Evolutionary conservation across 805 yeast species (phyloP), one percentile per base, ranked within the genome.

Genomic region (Kazachstania martiniae): DNA sequence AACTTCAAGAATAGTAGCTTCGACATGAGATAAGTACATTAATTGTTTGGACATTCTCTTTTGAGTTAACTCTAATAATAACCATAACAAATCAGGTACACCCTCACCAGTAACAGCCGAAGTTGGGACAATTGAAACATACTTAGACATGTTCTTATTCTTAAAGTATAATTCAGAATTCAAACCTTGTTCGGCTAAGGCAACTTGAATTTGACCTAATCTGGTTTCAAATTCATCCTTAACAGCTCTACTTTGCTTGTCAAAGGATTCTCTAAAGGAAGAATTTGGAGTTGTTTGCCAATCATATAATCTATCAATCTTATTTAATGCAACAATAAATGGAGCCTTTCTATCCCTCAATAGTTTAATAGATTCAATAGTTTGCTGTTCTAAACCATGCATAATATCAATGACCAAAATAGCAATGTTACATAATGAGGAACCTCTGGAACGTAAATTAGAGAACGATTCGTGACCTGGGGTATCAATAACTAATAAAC

Each of bases 391-490:
- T 46, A 91, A 71, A 59, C 99, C 99, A 66, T 91, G 99, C 95
- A 87, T 91, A 53, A 91, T 89, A 62, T 91, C 99, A 51, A 91
- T 86, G 36, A 91, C 99, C 65, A 91, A 71, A 55, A 91, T 89
- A 56, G 99, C 99, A 65, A 91, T 91, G 70, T 91, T 91, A 85
- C 99, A 91, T 49, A 91, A 70, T 5, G 97, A 89, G 12, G 97
- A 89, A 72, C 99, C 99, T 72, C 99, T 86, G 28, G 95, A 74
- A 72, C 99, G 82, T 61, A 91, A 73, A 62, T 91, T 91, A 30
- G 95, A 76, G 73, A 91, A 91, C 39, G 97, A 87, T 72, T 91
- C 99, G 84, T 91, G 99, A 62, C 99, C 99, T 49, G 99, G 99
- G 2, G 99, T 91, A 66, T 91, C 99, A 51, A 91, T 91, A 46